A percentile compares a stretch with the other conserved stretches of the same genome.
phyloP scores from a whole-genome alignment of 129 eudicot genomes.

The Artemisia annua region DNA sequence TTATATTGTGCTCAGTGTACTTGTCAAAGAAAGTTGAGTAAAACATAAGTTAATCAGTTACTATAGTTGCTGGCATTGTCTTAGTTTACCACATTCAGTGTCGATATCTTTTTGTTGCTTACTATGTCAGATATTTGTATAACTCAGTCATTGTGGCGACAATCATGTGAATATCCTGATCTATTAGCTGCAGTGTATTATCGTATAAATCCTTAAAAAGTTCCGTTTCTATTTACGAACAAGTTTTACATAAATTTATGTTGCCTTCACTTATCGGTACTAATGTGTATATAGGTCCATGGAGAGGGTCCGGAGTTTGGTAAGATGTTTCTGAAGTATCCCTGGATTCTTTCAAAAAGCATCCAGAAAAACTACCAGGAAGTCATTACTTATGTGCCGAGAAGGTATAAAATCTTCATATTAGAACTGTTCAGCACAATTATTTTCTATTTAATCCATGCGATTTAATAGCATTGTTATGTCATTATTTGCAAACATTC shows the following conservation, averaged over 20 bases:
- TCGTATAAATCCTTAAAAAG: neutral
- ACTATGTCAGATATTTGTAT: neutral
- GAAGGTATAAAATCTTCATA: slow-evolving; percentile 48
- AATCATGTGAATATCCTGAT: neutral
- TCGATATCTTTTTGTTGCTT: too few species aligned
- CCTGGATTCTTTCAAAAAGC: slow-evolving; percentile 88
- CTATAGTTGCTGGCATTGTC: too few species aligned
- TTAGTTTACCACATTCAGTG: too few species aligned
- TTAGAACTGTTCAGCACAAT: slow-evolving; percentile 2
- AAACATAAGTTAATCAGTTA: too few species aligned
- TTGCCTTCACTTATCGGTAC: slow-evolving; percentile 16
- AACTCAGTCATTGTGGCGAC: neutral
- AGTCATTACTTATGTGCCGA: slow-evolving; percentile 43
- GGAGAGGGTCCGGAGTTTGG: slow-evolving; percentile 43
- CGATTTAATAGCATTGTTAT: too few species aligned
- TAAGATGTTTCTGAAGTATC: slow-evolving; percentile 71
- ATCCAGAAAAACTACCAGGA: slow-evolving; percentile 53
- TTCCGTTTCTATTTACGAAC: neutral
- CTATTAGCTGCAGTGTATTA: neutral
- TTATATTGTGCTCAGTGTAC: too few species aligned
- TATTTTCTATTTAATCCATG: neutral
- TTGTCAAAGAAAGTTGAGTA: too few species aligned
- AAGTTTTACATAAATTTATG: neutral
- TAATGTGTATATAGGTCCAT: slow-evolving; percentile 45
- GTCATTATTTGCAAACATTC: slow-evolving; percentile 3